These are phyloP conservation scores for Candida oleophila DNA, from an alignment of 805 yeast genomes.

Conservation along the genomic window DNA sequence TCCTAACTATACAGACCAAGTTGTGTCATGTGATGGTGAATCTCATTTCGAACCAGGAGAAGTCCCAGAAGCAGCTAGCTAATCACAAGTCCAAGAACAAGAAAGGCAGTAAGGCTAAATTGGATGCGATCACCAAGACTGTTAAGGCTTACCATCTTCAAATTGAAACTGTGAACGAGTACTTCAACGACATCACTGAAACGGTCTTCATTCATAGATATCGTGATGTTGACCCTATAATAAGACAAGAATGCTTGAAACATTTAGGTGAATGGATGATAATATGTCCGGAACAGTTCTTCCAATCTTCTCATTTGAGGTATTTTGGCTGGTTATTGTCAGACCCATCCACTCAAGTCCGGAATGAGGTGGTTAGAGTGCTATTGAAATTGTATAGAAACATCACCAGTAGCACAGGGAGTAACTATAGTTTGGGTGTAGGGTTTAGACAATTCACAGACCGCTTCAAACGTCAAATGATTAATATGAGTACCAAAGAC, in stretches of 20 bases:
- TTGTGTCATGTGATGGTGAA: constrained; percentile 51
- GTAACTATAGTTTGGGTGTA: constrained; percentile 27
- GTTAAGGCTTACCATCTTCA: constrained; percentile 38
- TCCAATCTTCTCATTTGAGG: constrained; percentile 67
- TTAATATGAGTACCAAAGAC: constrained; percentile 51
- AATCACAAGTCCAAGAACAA: constrained; percentile 19
- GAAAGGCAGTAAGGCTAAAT: constrained; percentile 37
- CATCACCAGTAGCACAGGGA: constrained; percentile 12
- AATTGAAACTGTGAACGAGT: constrained; percentile 51
- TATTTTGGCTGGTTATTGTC: constrained; percentile 84
- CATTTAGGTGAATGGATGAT: constrained; percentile 71
- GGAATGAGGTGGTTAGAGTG: constrained; percentile 61
- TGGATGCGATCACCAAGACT: constrained; percentile 45
- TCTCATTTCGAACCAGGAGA: constrained; percentile 36
- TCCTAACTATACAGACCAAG: constrained; percentile 59
- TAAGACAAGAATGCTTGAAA: constrained; percentile 67
- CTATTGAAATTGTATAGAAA: constrained; percentile 49
- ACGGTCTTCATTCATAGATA: constrained; percentile 73
- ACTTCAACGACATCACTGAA: constrained; percentile 63
- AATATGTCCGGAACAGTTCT: constrained; percentile 66
- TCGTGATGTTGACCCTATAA: constrained; percentile 71
- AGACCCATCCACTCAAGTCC: constrained; percentile 61
- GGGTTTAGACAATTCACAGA: constrained; percentile 80
- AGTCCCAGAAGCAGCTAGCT: constrained; percentile 43
- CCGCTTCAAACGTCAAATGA: constrained; percentile 61